A percentile compares a stretch with the other conserved stretches of the same genome.
Evolutionary conservation across 108 stramenopile genomes (phyloP).

Genomic region (Nitzschia sp.): DNA sequence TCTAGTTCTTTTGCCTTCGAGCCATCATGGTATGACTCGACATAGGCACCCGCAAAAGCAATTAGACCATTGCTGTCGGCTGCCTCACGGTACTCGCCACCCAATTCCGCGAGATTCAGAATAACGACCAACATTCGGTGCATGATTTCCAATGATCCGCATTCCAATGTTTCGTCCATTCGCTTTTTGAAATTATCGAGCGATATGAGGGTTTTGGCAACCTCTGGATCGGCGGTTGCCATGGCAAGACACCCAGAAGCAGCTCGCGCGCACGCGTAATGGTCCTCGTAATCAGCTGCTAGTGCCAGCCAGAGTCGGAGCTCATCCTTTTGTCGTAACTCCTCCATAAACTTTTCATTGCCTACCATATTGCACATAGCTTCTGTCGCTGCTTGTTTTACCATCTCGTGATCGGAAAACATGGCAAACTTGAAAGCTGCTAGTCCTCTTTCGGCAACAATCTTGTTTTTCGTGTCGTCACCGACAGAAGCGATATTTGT

Average conservation of each 20-base stretch:
- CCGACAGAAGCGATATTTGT: slow-evolving; percentile 92
- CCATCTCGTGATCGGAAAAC: slow-evolving; percentile 95
- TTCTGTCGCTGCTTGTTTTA: slow-evolving; percentile 95
- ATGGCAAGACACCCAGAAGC: slow-evolving; percentile 90
- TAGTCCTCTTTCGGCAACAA: slow-evolving; percentile 86
- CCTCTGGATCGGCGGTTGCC: slow-evolving; percentile 59
- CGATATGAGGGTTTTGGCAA: slow-evolving; percentile 57
- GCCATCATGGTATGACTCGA: slow-evolving; percentile 65
- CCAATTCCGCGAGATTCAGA: slow-evolving; percentile 62
- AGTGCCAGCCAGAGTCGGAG: slow-evolving; percentile 91
- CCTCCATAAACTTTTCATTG: slow-evolving; percentile 73
- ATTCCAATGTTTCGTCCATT: slow-evolving; percentile 56
- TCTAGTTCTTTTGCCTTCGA: slow-evolving; percentile 54
- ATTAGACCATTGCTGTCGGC: slow-evolving; percentile 58
- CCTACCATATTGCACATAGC: slow-evolving; percentile 91
- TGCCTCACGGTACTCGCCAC: slow-evolving; percentile 49
- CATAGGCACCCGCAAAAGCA: slow-evolving; percentile 73
- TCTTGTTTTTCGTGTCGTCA: slow-evolving; percentile 85
- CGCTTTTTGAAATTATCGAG: slow-evolving; percentile 54
- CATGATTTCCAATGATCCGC: slow-evolving; percentile 84
- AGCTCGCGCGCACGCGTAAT: slow-evolving; percentile 79
- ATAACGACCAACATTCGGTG: slow-evolving; percentile 74
- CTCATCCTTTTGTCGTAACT: slow-evolving; percentile 74
- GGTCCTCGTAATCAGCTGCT: slow-evolving; percentile 71
- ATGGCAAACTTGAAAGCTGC: slow-evolving; percentile 79